phyloP scores from a whole-genome alignment of 2,329 filamentous ascomycete species.

The Cercospora zeina region DNA sequence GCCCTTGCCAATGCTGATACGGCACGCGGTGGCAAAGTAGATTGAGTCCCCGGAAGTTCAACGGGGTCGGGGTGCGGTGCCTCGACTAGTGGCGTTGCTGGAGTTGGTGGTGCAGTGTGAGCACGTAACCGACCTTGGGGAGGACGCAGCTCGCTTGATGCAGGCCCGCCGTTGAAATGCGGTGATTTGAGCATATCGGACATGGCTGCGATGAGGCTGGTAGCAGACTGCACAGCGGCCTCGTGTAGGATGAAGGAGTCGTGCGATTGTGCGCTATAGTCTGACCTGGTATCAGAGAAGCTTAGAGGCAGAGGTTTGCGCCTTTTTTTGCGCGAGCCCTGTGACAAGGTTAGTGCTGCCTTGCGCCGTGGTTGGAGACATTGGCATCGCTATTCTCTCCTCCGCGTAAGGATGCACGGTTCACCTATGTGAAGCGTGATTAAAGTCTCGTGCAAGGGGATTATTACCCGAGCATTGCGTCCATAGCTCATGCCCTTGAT shows the following conservation, averaged over 20 bases:
- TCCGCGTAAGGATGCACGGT: not conserved
- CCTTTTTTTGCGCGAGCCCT: conserved; percentile 27
- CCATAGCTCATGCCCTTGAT: conserved; percentile 35
- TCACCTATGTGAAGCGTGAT: not conserved
- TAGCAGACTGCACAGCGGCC: conserved; percentile 39
- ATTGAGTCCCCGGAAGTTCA: conserved; percentile 36
- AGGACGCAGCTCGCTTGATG: conserved; percentile 38
- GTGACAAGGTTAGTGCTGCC: conserved; percentile 9
- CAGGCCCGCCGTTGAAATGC: conserved; percentile 33
- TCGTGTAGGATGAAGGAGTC: conserved; percentile 37
- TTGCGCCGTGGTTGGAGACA: not conserved
- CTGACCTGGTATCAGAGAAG: conserved; percentile 20
- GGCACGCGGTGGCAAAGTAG: not conserved
- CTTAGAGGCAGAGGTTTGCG: conserved; percentile 35
- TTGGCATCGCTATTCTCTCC: not conserved
- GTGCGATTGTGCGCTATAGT: conserved; percentile 23
- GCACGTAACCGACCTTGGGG: conserved; percentile 45
- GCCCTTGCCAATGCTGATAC: not conserved
- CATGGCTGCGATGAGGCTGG: conserved; percentile 44
- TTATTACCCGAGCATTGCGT: conserved; percentile 27
- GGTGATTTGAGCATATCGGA: conserved; percentile 49
- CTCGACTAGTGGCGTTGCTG: conserved; percentile 38
- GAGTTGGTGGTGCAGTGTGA: conserved; percentile 44
- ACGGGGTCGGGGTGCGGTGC: conserved; percentile 30
- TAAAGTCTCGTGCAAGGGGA: not conserved